Base-by-base conservation (phyloP, 371 early-diverging fungal genomes). In the Massospora cicadina region DNA sequence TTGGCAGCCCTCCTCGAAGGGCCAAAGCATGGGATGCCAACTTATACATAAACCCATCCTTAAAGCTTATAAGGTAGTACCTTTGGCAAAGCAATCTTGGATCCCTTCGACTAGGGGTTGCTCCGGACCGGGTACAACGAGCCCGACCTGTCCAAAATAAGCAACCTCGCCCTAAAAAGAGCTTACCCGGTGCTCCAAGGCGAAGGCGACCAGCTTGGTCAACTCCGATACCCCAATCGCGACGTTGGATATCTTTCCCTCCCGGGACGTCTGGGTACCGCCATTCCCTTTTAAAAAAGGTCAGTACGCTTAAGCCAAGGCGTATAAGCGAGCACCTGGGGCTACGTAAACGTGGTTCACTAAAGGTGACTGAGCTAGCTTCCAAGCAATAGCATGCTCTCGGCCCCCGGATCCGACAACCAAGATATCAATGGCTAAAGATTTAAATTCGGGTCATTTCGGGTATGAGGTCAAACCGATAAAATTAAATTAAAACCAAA, bases 91-190 rank as follows among this genome's bases (percentile, higher is more conserved):
- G 23, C 76, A 82, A 30, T 76, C 77, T 58, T 81, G 75, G 54
- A 95, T 86, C 55, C 98, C 98, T 64, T 93, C 92, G 28, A 95
- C 95, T 60, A 95, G 78, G 57, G 95, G 95, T 72, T 91, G 91
- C 72, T 97, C 98, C n/a, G 98, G 98, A 21, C 98, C 98, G 25
- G 91, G 88, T 53, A 98, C 80, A 33, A 93, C 89, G 61, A 94
- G 81, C 69, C 85, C 75, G 65, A 86, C 74, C 81, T 81, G 59
- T n/a, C 30, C 10, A 5, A 28, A 54, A 31, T 56, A 30, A 65
- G 27, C 53, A 24, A 55, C 24, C 65, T 3, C 55, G 55, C 21
- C 23, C n/a, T 3, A 12, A 43, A 12, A 31, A 33, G 24, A 3
- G 43, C 13, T 59, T 79, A 89, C 90, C 43, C 87, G 74, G 72